Conservation (phyloP, 2,329 filamentous ascomycete genomes). For the Orbilia quercus region DNA sequence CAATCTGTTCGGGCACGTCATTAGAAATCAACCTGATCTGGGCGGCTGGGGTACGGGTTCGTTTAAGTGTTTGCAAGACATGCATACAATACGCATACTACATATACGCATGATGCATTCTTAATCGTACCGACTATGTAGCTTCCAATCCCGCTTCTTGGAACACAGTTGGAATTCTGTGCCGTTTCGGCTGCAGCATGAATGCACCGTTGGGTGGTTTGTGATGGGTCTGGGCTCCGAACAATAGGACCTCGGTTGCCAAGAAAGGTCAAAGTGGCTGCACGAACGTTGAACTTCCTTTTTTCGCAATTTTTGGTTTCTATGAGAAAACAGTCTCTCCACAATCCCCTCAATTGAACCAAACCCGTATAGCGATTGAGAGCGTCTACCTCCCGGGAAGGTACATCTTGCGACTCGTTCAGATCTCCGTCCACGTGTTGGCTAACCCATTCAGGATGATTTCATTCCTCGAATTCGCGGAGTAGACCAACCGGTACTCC, state of each 20-base stretch:
- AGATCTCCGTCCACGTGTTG: slow-evolving; percentile 15
- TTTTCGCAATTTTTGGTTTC: slow-evolving; percentile 54
- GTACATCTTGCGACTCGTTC: slow-evolving; percentile 6
- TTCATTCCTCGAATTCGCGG: not conserved
- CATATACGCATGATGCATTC: slow-evolving; percentile 34
- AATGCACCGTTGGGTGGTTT: slow-evolving; percentile 9
- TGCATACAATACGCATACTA: slow-evolving; percentile 27
- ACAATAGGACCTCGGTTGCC: slow-evolving; percentile 9
- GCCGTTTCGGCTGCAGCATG: not conserved
- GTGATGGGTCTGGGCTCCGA: slow-evolving; percentile 5
- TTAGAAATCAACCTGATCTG: not conserved
- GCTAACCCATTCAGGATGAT: slow-evolving; percentile 36
- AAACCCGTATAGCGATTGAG: slow-evolving; percentile 3
- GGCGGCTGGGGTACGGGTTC: no score
- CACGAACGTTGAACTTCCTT: slow-evolving; percentile 38
- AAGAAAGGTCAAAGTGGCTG: slow-evolving; percentile 24
- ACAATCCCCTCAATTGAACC: slow-evolving; percentile 6
- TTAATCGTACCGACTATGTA: slow-evolving; percentile 18
- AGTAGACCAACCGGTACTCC: not conserved
- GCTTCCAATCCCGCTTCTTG: slow-evolving; percentile 17
- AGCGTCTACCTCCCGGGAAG: slow-evolving; percentile 20
- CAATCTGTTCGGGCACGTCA: slow-evolving; percentile 11
- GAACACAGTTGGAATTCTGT: slow-evolving; percentile 21
- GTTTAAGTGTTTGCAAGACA: slow-evolving; percentile 27
- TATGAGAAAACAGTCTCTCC: slow-evolving; percentile 15